Conservation (phyloP, 495 filamentous ascomycete species). For the Podospora anserina region DNA sequence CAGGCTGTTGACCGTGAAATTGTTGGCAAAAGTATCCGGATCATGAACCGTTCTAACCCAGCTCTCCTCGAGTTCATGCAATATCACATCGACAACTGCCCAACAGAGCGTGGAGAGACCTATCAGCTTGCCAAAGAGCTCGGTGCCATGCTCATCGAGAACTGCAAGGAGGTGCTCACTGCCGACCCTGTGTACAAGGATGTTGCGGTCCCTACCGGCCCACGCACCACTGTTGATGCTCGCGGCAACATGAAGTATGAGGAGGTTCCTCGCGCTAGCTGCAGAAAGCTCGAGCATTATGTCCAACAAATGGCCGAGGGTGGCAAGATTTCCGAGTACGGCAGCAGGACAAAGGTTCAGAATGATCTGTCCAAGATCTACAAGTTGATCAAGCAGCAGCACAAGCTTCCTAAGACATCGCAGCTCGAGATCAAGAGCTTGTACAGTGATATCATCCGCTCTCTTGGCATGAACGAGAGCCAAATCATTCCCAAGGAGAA, state of each 20-base stretch:
- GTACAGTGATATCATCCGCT: conserved; percentile 89
- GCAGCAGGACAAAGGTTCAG: conserved; percentile 96
- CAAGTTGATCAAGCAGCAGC: conserved; percentile 95
- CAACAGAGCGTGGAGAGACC: conserved; percentile 92
- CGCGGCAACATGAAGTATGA: conserved; percentile 86
- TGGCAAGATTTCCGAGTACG: conserved; percentile 96
- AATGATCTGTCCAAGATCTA: conserved; percentile 91
- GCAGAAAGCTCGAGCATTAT: conserved; percentile 96
- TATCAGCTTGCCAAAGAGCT: conserved; percentile 95
- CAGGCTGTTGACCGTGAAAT: conserved; percentile 95
- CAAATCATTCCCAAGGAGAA: conserved; percentile 90
- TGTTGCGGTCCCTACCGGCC: conserved; percentile 86
- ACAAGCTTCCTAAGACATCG: conserved; percentile 90
- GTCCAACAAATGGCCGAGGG: conserved; percentile 98
- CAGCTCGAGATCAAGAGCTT: conserved; percentile 92
- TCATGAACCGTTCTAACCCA: conserved; percentile 99
- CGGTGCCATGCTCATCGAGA: conserved; percentile 92
- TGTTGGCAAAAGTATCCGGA: conserved; percentile 94
- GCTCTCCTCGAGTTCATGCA: conserved; percentile 98
- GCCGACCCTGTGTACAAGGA: conserved; percentile 90
- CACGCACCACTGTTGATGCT: conserved; percentile 83
- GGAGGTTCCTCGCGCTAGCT: conserved; percentile 82
- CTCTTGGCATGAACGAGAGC: conserved; percentile 92
- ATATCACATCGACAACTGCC: conserved; percentile 99
- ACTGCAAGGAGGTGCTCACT: conserved; percentile 88